A percentile compares a stretch with the other conserved stretches of the same genome.
phyloP scores from a whole-genome alignment of 2,329 filamentous ascomycete species.

The Penicillium palitans region DNA sequence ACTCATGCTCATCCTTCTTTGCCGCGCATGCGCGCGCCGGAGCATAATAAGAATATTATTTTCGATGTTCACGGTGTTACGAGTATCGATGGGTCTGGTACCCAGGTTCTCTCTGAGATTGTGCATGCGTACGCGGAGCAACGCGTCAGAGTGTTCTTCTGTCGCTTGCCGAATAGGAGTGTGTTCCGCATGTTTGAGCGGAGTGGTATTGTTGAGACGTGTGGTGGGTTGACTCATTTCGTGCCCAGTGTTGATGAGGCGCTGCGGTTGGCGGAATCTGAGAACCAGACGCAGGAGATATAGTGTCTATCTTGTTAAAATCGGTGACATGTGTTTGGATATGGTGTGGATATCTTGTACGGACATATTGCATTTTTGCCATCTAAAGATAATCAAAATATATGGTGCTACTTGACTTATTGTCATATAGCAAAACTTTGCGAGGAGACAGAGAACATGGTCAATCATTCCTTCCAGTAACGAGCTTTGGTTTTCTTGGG shows the following conservation, averaged over 20 bases:
- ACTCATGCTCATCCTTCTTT: slow-evolving; percentile 80
- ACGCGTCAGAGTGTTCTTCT: slow-evolving; percentile 62
- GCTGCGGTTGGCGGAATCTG: slow-evolving; percentile 73
- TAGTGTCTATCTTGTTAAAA: slow-evolving; percentile 10
- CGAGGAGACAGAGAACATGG: background rate
- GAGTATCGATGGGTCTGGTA: slow-evolving; percentile 86
- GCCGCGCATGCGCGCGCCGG: slow-evolving; percentile 72
- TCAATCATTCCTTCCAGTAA: background rate
- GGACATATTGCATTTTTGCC: background rate
- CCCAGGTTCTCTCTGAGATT: slow-evolving; percentile 88
- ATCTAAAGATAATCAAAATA: background rate
- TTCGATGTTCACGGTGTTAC: slow-evolving; percentile 99
- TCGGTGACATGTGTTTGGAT: background rate
- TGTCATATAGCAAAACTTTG: background rate
- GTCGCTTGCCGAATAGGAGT: slow-evolving; percentile 53
- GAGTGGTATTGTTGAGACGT: slow-evolving; percentile 81
- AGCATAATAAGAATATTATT: slow-evolving; percentile 87
- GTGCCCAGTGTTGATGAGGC: slow-evolving; percentile 83
- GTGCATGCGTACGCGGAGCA: slow-evolving; percentile 75
- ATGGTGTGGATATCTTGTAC: background rate
- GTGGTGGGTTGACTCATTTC: slow-evolving; percentile 76
- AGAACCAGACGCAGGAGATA: slow-evolving; percentile 52
- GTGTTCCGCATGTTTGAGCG: slow-evolving; percentile 73
- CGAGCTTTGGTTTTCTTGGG: background rate
- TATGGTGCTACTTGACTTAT: background rate